phyloP scores from a whole-genome alignment of 805 yeast genomes.

The Starmerella floricola region DNA sequence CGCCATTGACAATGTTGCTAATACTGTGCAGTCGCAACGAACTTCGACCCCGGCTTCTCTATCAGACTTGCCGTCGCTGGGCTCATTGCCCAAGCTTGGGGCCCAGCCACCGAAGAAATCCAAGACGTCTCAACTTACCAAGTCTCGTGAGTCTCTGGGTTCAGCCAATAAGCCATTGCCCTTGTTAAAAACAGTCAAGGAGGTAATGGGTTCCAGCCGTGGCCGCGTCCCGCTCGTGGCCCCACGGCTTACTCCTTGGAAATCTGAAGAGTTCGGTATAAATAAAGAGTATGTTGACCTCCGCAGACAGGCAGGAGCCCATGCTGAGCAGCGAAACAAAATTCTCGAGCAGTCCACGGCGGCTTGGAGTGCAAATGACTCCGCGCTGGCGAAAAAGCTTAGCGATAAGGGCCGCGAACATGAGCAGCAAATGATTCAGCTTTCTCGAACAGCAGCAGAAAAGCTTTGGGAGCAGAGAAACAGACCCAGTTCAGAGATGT shows the following conservation, averaged over 20 bases:
- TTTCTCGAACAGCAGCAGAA: conserved; percentile 23
- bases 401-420: conserved; percentile 28
- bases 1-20: neutral
- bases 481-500: conserved; percentile 23
- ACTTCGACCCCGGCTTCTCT: too few relatives aligned
- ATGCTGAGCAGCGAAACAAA: conserved; percentile 28
- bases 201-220: conserved; percentile 2
- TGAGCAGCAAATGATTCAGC: conserved; percentile 24
- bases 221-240: conserved; percentile 7
- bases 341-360: conserved; percentile 28
- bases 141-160: too few relatives aligned
- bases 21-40: neutral
- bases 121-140: too few relatives aligned
- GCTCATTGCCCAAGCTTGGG: conserved; percentile 17
- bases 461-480: conserved; percentile 23
- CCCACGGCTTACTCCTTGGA: conserved; percentile 27
- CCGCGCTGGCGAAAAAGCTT: conserved; percentile 25
- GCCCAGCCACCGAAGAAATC: conserved; percentile 2
- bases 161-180: neutral
- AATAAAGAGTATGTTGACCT: conserved; percentile 24
- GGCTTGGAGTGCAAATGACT: conserved; percentile 27
- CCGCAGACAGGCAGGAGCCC: conserved; percentile 22
- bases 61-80: conserved; percentile 1
- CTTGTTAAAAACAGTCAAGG: conserved; percentile 4
- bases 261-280: conserved; percentile 17